Percentiles rank a stretch among this genome's conserved stretches.
phyloP scores from a whole-genome alignment of 495 filamentous ascomycete species.

The Penicillium roqueforti region DNA sequence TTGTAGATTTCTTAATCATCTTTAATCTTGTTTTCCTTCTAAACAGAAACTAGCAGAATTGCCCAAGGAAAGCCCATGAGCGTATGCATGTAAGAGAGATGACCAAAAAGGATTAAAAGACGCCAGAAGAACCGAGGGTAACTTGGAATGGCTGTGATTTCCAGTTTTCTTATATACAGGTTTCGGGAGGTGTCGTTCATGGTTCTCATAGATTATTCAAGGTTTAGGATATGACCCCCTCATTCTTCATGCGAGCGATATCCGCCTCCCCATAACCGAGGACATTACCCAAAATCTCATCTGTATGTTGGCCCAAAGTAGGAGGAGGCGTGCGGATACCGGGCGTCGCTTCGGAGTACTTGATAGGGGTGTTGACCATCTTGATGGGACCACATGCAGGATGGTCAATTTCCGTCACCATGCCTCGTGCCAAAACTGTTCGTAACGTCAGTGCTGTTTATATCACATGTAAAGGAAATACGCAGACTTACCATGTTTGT shows the following conservation, averaged over 20 bases:
- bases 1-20: too few relatives aligned
- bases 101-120: neutral
- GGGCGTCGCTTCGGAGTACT: constrained; percentile 80
- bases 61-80: neutral
- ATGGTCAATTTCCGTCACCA: constrained; percentile 87
- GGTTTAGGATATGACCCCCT: constrained; percentile 62
- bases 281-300: constrained; percentile 69
- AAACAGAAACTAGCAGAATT: neutral
- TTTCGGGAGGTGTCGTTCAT: neutral
- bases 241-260: constrained; percentile 58
- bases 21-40: too few relatives aligned
- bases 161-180: constrained; percentile 3
- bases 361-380: constrained; percentile 91
- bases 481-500: constrained; percentile 62
- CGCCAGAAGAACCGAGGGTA: neutral
- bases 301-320: constrained; percentile 85
- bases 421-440: constrained; percentile 70
- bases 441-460: constrained; percentile 4
- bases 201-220: neutral
- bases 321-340: constrained; percentile 78
- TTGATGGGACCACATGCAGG: constrained; percentile 78
- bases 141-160: neutral
- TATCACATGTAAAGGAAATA: neutral
- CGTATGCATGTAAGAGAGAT: neutral
- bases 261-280: constrained; percentile 59